Base-by-base conservation (phyloP, 75 land plant species). In the Larix kaempferi region DNA sequence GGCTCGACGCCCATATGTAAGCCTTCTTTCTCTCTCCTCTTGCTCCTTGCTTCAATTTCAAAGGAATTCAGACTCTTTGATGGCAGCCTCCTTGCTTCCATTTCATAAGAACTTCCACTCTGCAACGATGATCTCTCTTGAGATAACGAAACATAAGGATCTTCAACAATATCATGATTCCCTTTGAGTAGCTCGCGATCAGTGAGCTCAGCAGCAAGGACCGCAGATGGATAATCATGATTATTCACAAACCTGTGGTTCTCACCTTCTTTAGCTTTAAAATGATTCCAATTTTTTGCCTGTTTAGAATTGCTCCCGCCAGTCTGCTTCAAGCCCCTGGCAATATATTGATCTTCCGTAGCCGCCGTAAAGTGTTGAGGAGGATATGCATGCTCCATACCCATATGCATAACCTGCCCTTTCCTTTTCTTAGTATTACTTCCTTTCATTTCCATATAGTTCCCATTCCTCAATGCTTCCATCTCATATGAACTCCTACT, bases 281-380 rank as follows among this genome's bases (percentile, higher is more conserved):
- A 14, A 78, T 65, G 26, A 64, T 66, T 62, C 62, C 55, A 73
- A 77, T 76, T 59, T 7, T 85, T 89, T 58, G 77, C 79, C 6
- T 79, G 81, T 26, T 80, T 87, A 5, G 80, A 82, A 81, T 89
- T 87, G n/a, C 89, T 81, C 78, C 89, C 83, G 16, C 87, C 87
- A 76, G 82, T 85, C 39, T 22, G 22, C 23, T 54, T 73, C 57
- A 73, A 55, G 13, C 26, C 26, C 5, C 19, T 49, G 56, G 29
- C 75, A 73, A 6, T 22, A 54, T 22, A n/a, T 25, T 73, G 75
- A 0, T 67, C 72, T 6, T 67, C 49, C 0, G 72, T 35, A 7
- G 72, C 72, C 72, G 17, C 39, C 23, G 39, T 6, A 67, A 37
- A 39, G 7, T 27, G 72, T n/a, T 67, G 49, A 67, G 71, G n/a